Evolutionary conservation across 208 protist genomes (phyloP).

Genomic region (Acanthamoeba castellanii): DNA sequence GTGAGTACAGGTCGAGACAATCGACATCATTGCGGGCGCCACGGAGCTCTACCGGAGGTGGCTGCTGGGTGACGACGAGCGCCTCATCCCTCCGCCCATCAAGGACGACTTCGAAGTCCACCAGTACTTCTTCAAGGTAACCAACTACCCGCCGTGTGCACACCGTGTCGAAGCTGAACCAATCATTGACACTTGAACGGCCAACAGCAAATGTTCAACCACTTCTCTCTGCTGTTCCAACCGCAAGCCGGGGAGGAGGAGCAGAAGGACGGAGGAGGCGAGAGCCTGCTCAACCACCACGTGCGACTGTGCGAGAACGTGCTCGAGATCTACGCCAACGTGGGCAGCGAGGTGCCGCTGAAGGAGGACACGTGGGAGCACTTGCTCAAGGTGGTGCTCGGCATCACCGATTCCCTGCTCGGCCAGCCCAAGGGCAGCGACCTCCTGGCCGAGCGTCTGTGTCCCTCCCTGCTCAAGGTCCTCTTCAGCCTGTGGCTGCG

Average conservation of each 20-base stretch:
- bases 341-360: constrained; percentile 48
- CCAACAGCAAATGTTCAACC: constrained; percentile 65
- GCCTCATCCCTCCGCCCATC: constrained; percentile 31
- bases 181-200: neutral
- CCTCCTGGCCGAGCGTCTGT: constrained; percentile 26
- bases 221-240: constrained; percentile 63
- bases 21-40: constrained; percentile 53
- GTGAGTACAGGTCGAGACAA: neutral
- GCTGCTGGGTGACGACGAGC: constrained; percentile 42
- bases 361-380: constrained; percentile 69
- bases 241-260: constrained; percentile 57
- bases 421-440: constrained; percentile 45
- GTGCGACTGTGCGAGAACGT: constrained; percentile 51
- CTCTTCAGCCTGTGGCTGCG: constrained; percentile 69
- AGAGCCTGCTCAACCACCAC: constrained; percentile 59
- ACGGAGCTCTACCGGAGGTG: constrained; percentile 58
- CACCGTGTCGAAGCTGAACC: too few species aligned
- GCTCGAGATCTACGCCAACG: constrained; percentile 45
- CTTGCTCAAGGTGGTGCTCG: constrained; percentile 58
- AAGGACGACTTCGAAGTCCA: constrained; percentile 55
- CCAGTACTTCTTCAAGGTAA: constrained; percentile 60
- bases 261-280: neutral
- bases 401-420: constrained; percentile 50
- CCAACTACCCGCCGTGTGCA: too few species aligned
- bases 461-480: constrained; percentile 57